Evolutionary conservation across 2,329 filamentous ascomycete genomes (phyloP).

Genomic region (Pseudonectria buxi): DNA sequence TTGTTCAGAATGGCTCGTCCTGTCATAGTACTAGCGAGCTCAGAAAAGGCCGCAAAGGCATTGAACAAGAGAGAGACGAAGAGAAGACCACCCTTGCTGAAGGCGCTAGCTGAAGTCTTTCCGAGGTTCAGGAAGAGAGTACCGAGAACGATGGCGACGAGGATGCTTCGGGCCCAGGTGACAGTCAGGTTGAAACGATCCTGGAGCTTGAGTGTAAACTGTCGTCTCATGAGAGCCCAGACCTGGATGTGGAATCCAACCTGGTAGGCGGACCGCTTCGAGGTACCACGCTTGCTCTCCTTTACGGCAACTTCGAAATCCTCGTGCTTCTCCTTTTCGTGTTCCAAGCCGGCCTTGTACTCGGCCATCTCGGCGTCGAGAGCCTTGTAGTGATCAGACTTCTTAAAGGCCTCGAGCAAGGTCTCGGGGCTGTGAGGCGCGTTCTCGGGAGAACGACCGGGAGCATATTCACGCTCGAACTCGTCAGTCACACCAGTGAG

Average conservation of each 20-base stretch:
- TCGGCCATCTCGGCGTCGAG: slow-evolving; percentile 59
- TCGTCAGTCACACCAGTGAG: slow-evolving; percentile 76
- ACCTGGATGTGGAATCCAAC: slow-evolving; percentile 79
- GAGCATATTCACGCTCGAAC: slow-evolving; percentile 72
- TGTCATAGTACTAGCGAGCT: slow-evolving; percentile 68
- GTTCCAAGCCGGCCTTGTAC: slow-evolving; percentile 58
- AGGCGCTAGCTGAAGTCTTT: slow-evolving; percentile 61
- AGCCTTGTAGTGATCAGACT: slow-evolving; percentile 51
- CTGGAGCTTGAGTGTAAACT: slow-evolving; percentile 80
- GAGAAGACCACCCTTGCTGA: slow-evolving; percentile 73
- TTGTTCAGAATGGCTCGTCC: slow-evolving; percentile 75
- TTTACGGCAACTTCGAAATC: slow-evolving; percentile 70
- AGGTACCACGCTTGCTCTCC: slow-evolving; percentile 71
- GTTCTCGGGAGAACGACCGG: slow-evolving; percentile 58
- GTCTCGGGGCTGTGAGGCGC: slow-evolving; percentile 62
- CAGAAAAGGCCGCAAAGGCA: slow-evolving; percentile 78
- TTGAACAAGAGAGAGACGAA: slow-evolving; percentile 80
- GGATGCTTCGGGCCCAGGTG: slow-evolving; percentile 60
- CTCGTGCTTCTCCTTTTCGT: slow-evolving; percentile 61
- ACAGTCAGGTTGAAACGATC: slow-evolving; percentile 72
- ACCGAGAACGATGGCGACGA: slow-evolving; percentile 72
- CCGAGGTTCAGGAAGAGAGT: slow-evolving; percentile 71
- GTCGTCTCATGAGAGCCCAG: slow-evolving; percentile 75
- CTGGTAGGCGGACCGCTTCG: slow-evolving; percentile 71
- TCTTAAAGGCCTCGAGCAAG: slow-evolving; percentile 62